Evolutionary conservation across 2,329 filamentous ascomycete species (phyloP).

Genomic region (Graphilbum ipis-grandicollis): DNA sequence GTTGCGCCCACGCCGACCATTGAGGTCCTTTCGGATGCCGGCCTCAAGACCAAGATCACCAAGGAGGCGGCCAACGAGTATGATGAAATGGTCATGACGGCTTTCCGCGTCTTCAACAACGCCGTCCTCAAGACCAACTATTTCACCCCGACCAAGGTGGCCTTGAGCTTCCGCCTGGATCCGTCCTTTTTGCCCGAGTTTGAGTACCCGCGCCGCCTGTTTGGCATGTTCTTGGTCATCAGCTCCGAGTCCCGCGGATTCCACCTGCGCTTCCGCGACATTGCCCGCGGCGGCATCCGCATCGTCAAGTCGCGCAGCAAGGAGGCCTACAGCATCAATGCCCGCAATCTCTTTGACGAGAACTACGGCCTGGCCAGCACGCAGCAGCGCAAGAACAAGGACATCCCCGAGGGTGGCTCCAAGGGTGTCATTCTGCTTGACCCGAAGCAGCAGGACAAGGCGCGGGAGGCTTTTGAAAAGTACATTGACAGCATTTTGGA

Average conservation of each 20-base stretch:
- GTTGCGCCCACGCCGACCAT: constrained; percentile 37
- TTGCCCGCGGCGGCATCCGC: constrained; percentile 89
- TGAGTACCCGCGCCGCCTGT: constrained; percentile 86
- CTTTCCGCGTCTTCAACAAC: constrained; percentile 90
- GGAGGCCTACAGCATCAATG: constrained; percentile 92
- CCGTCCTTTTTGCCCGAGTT: constrained; percentile 74
- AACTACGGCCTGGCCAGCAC: constrained; percentile 98
- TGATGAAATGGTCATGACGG: constrained; percentile 94
- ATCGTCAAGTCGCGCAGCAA: constrained; percentile 97
- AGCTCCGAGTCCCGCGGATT: constrained; percentile 93
- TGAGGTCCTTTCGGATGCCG: constrained; percentile 57
- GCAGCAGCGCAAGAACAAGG: constrained; percentile 99
- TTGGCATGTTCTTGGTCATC: constrained; percentile 98
- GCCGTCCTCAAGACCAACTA: constrained; percentile 95
- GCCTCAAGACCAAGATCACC: constrained; percentile 60
- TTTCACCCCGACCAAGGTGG: constrained; percentile 92
- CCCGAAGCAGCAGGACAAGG: constrained; percentile 84
- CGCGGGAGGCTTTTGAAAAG: constrained; percentile 88
- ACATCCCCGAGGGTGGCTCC: constrained; percentile 93
- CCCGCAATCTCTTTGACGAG: constrained; percentile 90
- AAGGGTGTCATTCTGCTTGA: constrained; percentile 96
- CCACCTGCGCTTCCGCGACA: constrained; percentile 93
- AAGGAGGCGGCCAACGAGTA: constrained; percentile 81
- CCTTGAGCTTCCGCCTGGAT: constrained; percentile 87
- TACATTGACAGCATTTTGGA: constrained; percentile 99